phyloP scores from a whole-genome alignment of 2,329 filamentous ascomycete genomes.

The Epichloe elymi region DNA sequence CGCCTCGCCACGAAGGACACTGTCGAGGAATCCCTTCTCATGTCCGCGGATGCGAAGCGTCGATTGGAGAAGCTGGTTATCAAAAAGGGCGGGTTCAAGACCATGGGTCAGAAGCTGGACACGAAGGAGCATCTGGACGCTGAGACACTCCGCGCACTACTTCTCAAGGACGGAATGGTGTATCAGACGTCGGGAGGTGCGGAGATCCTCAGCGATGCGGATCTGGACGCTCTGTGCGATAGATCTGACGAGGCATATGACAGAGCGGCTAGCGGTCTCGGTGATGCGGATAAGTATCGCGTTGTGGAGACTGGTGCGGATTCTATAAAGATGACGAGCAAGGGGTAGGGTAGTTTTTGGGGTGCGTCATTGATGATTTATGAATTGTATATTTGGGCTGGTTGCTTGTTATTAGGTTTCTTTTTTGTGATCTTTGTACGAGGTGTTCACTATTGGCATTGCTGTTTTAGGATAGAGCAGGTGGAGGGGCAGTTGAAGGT shows the following conservation, averaged over 20 bases:
- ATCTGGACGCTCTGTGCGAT: slow-evolving; percentile 69
- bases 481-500: no score
- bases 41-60: slow-evolving; percentile 83
- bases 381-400: background rate
- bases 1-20: slow-evolving; percentile 87
- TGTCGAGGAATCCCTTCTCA: slow-evolving; percentile 75
- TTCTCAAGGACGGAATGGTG: slow-evolving; percentile 60
- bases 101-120: slow-evolving; percentile 49
- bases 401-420: slow-evolving; percentile 36
- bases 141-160: slow-evolving; percentile 46
- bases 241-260: slow-evolving; percentile 51
- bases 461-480: no score
- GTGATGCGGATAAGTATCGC: slow-evolving; percentile 56
- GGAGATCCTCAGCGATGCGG: slow-evolving; percentile 59
- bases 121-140: slow-evolving; percentile 41
- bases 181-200: slow-evolving; percentile 46
- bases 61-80: slow-evolving; percentile 91
- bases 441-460: no score
- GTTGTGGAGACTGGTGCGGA: slow-evolving; percentile 64
- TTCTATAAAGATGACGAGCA: slow-evolving; percentile 31
- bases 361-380: background rate
- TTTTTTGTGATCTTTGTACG: background rate
- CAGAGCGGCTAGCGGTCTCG: slow-evolving; percentile 65
- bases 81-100: slow-evolving; percentile 75
- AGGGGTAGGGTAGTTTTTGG: slow-evolving; percentile 2